Conservation (phyloP, 2,329 filamentous ascomycete genomes). For the Aureobasidium musti region DNA sequence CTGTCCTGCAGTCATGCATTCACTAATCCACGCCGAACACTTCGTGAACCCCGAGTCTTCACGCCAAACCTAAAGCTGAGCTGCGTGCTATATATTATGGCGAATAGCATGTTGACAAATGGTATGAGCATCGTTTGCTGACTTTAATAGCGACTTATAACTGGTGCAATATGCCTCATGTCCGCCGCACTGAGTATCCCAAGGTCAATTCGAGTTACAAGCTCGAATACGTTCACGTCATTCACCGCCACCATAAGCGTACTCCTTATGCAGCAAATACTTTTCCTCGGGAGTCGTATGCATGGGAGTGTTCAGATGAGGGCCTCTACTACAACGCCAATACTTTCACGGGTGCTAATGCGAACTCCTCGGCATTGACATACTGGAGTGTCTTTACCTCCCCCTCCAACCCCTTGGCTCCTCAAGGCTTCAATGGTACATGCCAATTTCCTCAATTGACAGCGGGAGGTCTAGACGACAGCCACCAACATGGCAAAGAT, state of each 20-base stretch:
- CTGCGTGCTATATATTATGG: no score
- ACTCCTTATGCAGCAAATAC: conserved; percentile 77
- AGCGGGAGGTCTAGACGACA: conserved; percentile 68
- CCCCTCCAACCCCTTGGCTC: conserved; percentile 65
- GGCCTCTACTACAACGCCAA: conserved; percentile 70
- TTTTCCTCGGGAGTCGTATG: conserved; percentile 71
- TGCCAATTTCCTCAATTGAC: conserved; percentile 85
- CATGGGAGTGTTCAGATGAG: conserved; percentile 71
- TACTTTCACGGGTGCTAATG: conserved; percentile 46
- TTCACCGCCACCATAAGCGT: conserved; percentile 82
- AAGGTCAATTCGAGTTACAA: conserved; percentile 56
- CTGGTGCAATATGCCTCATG: conserved; percentile 87
- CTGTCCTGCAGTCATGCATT: no score
- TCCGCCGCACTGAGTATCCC: conserved; percentile 66
- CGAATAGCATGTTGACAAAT: no score
- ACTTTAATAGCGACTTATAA: conserved; percentile 59
- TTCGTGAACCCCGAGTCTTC: no score
- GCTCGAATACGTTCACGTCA: conserved; percentile 75
- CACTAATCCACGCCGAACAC: no score
- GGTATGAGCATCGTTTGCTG: background rate
- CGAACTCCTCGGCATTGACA: conserved; percentile 55
- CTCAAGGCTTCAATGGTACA: conserved; percentile 67
- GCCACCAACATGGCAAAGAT: conserved; percentile 74
- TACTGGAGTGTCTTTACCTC: conserved; percentile 68
- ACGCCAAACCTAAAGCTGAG: no score